Conservation (phyloP, 169 alveolate species). For the Plasmodium gonderi region DNA sequence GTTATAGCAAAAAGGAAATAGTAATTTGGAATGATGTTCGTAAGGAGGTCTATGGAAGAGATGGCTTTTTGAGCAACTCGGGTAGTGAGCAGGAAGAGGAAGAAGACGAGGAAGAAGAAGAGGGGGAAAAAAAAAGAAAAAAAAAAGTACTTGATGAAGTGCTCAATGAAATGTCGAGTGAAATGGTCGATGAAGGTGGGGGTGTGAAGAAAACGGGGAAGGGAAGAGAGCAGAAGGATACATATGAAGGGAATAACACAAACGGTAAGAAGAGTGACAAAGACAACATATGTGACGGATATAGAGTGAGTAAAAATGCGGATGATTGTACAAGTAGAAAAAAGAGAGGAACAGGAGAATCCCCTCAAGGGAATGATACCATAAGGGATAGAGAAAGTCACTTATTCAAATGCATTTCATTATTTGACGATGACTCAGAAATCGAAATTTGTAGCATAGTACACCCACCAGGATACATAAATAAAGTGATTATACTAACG, state of each 20-base stretch:
- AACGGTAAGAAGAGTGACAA: background rate
- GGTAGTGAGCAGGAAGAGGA: background rate
- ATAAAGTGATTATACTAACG: conserved; percentile 77
- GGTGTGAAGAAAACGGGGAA: background rate
- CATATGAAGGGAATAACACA: background rate
- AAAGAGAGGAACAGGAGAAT: conserved; percentile 19
- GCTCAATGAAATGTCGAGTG: no score
- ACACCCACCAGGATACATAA: conserved; percentile 80
- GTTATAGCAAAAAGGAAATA: conserved; percentile 66
- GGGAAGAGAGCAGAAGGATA: background rate
- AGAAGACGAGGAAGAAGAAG: background rate
- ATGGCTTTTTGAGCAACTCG: background rate
- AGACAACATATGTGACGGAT: background rate
- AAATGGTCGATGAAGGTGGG: no score
- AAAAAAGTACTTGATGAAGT: no score
- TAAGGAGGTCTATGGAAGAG: background rate
- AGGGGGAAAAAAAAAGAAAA: background rate
- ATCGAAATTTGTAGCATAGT: conserved; percentile 54
- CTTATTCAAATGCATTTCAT: conserved; percentile 40
- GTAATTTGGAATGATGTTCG: conserved; percentile 41
- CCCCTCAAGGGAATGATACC: background rate
- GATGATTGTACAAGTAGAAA: conserved; percentile 17
- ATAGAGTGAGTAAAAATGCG: conserved; percentile 8
- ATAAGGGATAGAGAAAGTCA: background rate
- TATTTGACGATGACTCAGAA: conserved; percentile 63